These are phyloP conservation scores for Isabelozyma gotoi DNA, from an alignment of 805 yeast species.

Conservation along the genomic window DNA sequence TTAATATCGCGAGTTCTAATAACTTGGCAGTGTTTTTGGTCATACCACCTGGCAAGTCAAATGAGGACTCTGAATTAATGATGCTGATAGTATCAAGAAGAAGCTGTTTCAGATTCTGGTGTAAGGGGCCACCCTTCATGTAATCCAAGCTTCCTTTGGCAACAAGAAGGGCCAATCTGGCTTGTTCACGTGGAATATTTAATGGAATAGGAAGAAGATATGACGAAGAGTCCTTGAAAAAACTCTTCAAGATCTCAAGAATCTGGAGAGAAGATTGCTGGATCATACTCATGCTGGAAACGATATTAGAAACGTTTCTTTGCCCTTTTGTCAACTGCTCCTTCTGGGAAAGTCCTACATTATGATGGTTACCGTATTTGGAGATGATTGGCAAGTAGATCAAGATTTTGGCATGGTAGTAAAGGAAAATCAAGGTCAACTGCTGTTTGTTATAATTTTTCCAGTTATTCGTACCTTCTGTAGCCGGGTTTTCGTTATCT, in stretches of 20 bases:
- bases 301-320: slow-evolving; percentile 25
- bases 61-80: slow-evolving; percentile 49
- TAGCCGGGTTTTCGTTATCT: slow-evolving; percentile 19
- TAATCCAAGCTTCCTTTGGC: slow-evolving; percentile 80
- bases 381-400: slow-evolving; percentile 43
- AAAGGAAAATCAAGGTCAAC: slow-evolving; percentile 48
- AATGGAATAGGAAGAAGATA: slow-evolving; percentile 61
- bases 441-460: slow-evolving; percentile 42
- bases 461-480: slow-evolving; percentile 18
- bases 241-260: slow-evolving; percentile 48
- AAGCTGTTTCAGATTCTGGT: slow-evolving; percentile 64
- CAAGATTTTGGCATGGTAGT: slow-evolving; percentile 43
- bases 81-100: slow-evolving; percentile 50
- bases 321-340: slow-evolving; percentile 39
- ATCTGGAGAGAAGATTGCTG: slow-evolving; percentile 70
- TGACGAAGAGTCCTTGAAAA: slow-evolving; percentile 36
- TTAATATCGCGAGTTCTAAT: slow-evolving; percentile 58
- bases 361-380: slow-evolving; percentile 40
- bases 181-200: slow-evolving; percentile 60
- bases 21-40: slow-evolving; percentile 56
- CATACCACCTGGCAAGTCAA: slow-evolving; percentile 60
- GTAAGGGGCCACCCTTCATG: slow-evolving; percentile 77
- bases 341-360: slow-evolving; percentile 40
- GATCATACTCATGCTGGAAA: slow-evolving; percentile 61
- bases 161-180: slow-evolving; percentile 61